phyloP scores from a whole-genome alignment of 2,329 filamentous ascomycete genomes.

The Catunica adiposa region DNA sequence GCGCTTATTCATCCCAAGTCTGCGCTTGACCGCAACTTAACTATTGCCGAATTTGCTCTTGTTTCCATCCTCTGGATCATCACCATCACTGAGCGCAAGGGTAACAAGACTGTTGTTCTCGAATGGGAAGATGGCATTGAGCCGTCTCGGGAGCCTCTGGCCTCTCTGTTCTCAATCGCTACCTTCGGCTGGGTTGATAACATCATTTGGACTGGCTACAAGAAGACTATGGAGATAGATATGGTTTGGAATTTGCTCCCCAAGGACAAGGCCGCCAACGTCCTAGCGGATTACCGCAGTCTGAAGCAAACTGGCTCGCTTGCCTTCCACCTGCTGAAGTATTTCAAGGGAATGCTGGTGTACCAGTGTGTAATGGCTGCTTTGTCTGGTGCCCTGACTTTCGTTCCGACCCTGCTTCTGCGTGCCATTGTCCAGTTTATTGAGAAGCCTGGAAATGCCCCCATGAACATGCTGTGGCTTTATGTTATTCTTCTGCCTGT shows the following conservation, averaged over 20 bases:
- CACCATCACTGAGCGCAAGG: conserved; percentile 68
- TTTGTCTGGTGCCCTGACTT: conserved; percentile 67
- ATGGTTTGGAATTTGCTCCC: conserved; percentile 86
- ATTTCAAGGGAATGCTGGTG: conserved; percentile 63
- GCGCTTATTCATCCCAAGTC: conserved; percentile 62
- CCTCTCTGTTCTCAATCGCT: conserved; percentile 72
- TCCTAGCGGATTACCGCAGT: conserved; percentile 71
- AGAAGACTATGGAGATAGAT: conserved; percentile 61
- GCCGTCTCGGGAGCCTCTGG: conserved; percentile 71
- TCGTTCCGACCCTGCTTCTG: conserved; percentile 77
- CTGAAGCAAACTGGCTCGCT: conserved; percentile 67
- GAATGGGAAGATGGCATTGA: conserved; percentile 81
- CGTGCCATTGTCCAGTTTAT: conserved; percentile 88
- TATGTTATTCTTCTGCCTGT: conserved; percentile 82
- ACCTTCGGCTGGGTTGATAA: conserved; percentile 85
- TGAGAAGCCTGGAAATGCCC: conserved; percentile 60
- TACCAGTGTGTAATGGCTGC: conserved; percentile 68
- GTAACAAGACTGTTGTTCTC: conserved; percentile 74
- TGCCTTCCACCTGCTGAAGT: conserved; percentile 64
- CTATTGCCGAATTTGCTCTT: conserved; percentile 58
- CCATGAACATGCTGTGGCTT: conserved; percentile 82
- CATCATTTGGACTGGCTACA: conserved; percentile 80
- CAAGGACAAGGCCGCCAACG: conserved; percentile 68
- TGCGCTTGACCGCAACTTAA: conserved; percentile 42
- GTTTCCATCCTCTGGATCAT: conserved; percentile 59